A percentile compares a stretch with the other conserved stretches of the same genome.
Conservation (phyloP, 1,139 yeast genomes). For the Nadsonia commutata region DNA sequence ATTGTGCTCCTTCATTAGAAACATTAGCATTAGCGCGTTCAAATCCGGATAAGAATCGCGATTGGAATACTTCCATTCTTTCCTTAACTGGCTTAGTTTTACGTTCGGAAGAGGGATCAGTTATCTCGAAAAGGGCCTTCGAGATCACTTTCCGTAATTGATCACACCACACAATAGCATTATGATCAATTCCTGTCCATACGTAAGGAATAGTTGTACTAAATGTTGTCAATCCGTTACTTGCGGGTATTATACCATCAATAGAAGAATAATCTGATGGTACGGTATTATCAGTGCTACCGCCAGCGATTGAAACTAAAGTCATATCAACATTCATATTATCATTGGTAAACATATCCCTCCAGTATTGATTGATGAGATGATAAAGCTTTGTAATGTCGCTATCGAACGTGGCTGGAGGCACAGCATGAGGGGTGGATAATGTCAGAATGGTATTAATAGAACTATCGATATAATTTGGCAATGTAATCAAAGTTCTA, state of each 20-base stretch:
- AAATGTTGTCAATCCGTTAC: slow-evolving; percentile 71
- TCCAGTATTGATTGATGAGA: slow-evolving; percentile 71
- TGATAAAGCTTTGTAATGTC: slow-evolving; percentile 65
- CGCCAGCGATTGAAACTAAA: slow-evolving; percentile 75
- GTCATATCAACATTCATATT: slow-evolving; percentile 22
- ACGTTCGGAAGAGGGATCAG: slow-evolving; percentile 39
- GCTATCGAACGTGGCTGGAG: slow-evolving; percentile 93
- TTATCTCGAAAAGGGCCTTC: slow-evolving; percentile 41
- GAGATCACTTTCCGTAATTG: slow-evolving; percentile 61
- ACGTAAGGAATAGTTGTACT: slow-evolving; percentile 81
- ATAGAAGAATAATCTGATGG: slow-evolving; percentile 86
- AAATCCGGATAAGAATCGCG: slow-evolving; percentile 41
- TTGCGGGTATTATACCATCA: slow-evolving; percentile 53
- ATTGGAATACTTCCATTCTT: slow-evolving; percentile 43
- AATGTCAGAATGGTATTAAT: slow-evolving; percentile 76
- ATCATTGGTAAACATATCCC: slow-evolving; percentile 32
- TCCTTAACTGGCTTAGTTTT: slow-evolving; percentile 34
- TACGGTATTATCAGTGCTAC: slow-evolving; percentile 61
- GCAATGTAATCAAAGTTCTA: slow-evolving; percentile 61
- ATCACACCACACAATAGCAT: slow-evolving; percentile 95
- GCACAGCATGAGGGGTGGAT: slow-evolving; percentile 85
- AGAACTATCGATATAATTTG: slow-evolving; percentile 56
- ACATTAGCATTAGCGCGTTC: too few relatives aligned
- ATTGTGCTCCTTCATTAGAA: background rate
- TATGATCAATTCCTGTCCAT: slow-evolving; percentile 91